A percentile compares a stretch with the other conserved stretches of the same genome.
Evolutionary conservation across 805 yeast species (phyloP).

Genomic region (Myxozyma mucilagina): DNA sequence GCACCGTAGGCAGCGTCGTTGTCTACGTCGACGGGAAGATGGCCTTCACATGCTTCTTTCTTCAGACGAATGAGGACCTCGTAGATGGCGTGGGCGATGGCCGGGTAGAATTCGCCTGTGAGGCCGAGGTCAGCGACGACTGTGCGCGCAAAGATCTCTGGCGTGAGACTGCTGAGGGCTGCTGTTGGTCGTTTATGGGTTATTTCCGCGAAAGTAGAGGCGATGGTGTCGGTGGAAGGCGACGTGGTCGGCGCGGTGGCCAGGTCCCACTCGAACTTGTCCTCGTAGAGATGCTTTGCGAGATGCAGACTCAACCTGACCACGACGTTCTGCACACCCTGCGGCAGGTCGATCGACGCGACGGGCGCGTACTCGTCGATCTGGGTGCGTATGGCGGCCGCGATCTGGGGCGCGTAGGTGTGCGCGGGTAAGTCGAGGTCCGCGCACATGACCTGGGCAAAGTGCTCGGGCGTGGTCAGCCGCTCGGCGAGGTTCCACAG

Average conservation of each 20-base stretch:
- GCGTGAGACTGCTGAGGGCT: conserved; percentile 48
- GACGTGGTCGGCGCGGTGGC: conserved; percentile 34
- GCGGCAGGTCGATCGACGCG: conserved; percentile 60
- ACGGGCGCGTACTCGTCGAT: conserved; percentile 70
- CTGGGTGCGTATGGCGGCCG: conserved; percentile 74
- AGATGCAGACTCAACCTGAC: conserved; percentile 79
- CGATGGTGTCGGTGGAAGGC: neutral
- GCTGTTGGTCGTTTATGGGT: neutral
- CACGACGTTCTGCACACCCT: conserved; percentile 68
- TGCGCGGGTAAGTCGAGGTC: conserved; percentile 79
- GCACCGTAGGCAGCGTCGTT: conserved; percentile 64
- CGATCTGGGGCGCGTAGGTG: conserved; percentile 57
- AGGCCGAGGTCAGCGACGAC: conserved; percentile 86
- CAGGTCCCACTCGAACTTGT: conserved; percentile 93
- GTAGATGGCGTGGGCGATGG: conserved; percentile 82
- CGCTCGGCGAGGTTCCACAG: conserved; percentile 66
- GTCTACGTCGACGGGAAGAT: conserved; percentile 51
- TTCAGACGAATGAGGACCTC: conserved; percentile 76
- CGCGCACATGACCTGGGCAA: conserved; percentile 72
- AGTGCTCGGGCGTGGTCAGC: conserved; percentile 67
- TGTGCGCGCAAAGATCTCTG: conserved; percentile 78
- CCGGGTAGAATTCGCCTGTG: conserved; percentile 81
- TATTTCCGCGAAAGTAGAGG: neutral
- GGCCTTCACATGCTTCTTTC: conserved; percentile 77
- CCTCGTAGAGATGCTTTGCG: conserved; percentile 82